Percentiles rank a stretch among this genome's conserved stretches.
phyloP scores from a whole-genome alignment of 2,329 filamentous ascomycete genomes.

The Cytospora chrysosperma region DNA sequence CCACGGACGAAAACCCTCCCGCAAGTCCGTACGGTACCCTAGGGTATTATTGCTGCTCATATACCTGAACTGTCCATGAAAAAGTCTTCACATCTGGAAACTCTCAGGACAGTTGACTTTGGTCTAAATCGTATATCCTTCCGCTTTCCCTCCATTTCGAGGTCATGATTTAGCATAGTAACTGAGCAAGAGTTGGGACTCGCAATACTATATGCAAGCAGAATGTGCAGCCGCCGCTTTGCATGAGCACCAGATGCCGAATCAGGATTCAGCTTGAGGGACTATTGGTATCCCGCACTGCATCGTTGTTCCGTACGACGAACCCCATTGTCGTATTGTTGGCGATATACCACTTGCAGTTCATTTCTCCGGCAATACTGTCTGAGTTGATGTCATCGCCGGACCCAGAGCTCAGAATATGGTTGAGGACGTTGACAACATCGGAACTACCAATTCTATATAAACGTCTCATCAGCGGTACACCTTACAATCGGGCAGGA shows the following conservation, averaged over 20 bases:
- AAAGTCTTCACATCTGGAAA: too few relatives aligned
- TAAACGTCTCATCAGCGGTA: neutral
- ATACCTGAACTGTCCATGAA: too few relatives aligned
- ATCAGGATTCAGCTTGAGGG: neutral
- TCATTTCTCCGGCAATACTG: constrained; percentile 7
- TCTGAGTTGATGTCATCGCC: constrained; percentile 10
- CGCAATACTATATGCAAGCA: too few relatives aligned
- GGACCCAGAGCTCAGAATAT: neutral
- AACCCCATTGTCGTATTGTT: constrained; percentile 6
- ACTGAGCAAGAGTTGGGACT: too few relatives aligned
- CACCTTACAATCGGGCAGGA: neutral
- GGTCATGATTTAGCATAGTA: too few relatives aligned
- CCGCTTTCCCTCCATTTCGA: too few relatives aligned
- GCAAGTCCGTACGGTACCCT: too few relatives aligned
- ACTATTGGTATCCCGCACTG: neutral
- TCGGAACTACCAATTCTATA: constrained; percentile 15
- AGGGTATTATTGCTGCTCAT: too few relatives aligned
- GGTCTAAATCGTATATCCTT: too few relatives aligned
- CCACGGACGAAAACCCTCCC: too few relatives aligned
- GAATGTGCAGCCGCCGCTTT: too few relatives aligned
- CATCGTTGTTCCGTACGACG: neutral
- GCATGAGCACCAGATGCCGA: neutral
- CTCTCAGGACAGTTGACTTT: too few relatives aligned
- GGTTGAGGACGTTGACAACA: constrained; percentile 9
- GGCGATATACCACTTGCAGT: constrained; percentile 1